A percentile compares a stretch with the other conserved stretches of the same genome.
Conservation (phyloP, 805 yeast genomes). For the Komagataella pastoris region DNA sequence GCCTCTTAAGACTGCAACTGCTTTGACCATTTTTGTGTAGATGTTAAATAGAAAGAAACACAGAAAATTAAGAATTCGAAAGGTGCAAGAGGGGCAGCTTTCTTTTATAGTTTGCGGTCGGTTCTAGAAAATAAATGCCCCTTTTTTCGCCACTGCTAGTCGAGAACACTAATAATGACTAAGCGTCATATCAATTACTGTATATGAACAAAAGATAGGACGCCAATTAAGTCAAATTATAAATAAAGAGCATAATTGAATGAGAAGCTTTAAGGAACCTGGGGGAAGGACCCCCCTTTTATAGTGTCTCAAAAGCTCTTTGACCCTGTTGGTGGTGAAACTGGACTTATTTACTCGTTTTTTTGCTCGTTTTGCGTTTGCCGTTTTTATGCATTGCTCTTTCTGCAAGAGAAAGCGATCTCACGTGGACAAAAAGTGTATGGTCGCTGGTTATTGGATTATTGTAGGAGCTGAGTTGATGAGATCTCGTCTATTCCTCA, state of each 20-base stretch:
- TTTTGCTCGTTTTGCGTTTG: background rate
- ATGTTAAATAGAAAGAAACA: background rate
- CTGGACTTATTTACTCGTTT: background rate
- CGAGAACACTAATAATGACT: background rate
- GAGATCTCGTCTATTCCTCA: conserved; percentile 6
- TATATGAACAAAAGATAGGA: too few species aligned
- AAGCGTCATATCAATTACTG: background rate
- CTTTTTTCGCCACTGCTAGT: background rate
- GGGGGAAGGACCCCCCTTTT: background rate
- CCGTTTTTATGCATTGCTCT: background rate
- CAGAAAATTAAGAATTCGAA: background rate
- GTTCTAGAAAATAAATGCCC: background rate
- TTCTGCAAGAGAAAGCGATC: background rate
- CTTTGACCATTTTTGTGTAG: background rate
- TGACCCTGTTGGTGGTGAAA: background rate
- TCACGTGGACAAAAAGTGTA: background rate
- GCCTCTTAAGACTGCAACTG: conserved; percentile 94
- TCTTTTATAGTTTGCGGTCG: background rate
- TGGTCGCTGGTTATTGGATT: background rate
- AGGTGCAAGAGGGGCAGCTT: background rate
- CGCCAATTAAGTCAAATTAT: too few species aligned
- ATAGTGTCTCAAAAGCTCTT: background rate
- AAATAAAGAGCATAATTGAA: too few species aligned
- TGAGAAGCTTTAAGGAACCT: background rate
- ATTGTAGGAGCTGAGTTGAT: background rate